These are phyloP conservation scores for Westerdykella sp. DNA, from an alignment of 2,329 filamentous ascomycete species.

Conservation along the genomic window DNA sequence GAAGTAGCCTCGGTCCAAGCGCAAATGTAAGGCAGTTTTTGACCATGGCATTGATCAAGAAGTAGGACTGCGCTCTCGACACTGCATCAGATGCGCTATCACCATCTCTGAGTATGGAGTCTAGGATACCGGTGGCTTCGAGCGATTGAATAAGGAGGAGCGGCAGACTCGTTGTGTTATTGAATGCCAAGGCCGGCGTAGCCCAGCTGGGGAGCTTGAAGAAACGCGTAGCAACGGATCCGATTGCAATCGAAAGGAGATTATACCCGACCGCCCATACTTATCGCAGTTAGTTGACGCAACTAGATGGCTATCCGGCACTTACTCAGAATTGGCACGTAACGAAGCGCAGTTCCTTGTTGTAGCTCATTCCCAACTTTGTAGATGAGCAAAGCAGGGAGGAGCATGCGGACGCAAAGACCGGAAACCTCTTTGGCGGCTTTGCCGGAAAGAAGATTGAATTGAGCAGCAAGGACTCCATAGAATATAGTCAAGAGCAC, in stretches of 20 bases:
- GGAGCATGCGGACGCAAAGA: constrained; percentile 48
- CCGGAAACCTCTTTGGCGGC: constrained; percentile 50
- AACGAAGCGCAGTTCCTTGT: constrained; percentile 42
- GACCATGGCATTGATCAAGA: constrained; percentile 59
- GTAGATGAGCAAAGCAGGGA: constrained; percentile 49
- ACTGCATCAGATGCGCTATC: constrained; percentile 45
- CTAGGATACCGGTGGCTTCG: constrained; percentile 52
- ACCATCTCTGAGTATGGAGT: constrained; percentile 41
- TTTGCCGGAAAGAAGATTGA: constrained; percentile 42
- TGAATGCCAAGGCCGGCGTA: constrained; percentile 50
- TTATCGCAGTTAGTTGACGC: constrained; percentile 12
- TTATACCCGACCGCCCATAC: constrained; percentile 50
- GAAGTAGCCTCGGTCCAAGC: constrained; percentile 54
- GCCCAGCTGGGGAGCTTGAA: constrained; percentile 50
- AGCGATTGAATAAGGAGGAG: constrained; percentile 49
- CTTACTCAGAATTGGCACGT: constrained; percentile 45
- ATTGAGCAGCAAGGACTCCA: constrained; percentile 48
- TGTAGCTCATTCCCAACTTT: constrained; percentile 50
- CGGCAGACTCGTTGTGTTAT: constrained; percentile 52
- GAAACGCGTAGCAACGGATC: constrained; percentile 38
- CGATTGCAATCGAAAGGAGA: constrained; percentile 44
- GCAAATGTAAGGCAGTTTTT: constrained; percentile 60
- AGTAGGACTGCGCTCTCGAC: constrained; percentile 58
- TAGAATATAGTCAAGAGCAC: constrained; percentile 51
- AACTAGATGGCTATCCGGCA: background rate